Percentiles rank a stretch among this genome's conserved stretches.
These are phyloP conservation scores for Magnusiomyces suaveolens DNA, from an alignment of 1,139 yeast genomes.

Conservation along the genomic window DNA sequence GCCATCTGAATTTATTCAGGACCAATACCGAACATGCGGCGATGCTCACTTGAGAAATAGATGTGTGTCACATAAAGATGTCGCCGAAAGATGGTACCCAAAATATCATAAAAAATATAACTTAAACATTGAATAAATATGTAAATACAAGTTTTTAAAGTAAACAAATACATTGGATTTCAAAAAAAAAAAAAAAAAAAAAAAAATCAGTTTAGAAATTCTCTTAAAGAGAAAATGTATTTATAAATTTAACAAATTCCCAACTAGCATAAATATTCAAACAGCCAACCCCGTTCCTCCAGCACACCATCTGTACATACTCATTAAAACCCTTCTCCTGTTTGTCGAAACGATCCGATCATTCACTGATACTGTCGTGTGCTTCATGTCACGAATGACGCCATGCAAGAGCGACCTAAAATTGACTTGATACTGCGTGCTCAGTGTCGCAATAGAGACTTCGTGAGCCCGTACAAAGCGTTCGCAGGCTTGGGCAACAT, in stretches of 20 bases:
- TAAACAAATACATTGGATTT: not conserved
- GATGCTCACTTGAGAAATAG: slow-evolving; percentile 54
- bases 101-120: slow-evolving; percentile 31
- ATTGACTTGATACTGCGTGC: slow-evolving; percentile 29
- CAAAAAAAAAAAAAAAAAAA: not conserved
- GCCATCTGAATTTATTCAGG: slow-evolving; percentile 31
- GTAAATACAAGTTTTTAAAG: not conserved
- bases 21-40: slow-evolving; percentile 37
- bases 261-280: slow-evolving; percentile 6
- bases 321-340: slow-evolving; percentile 25
- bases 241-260: not conserved
- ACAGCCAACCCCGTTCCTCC: slow-evolving; percentile 30
- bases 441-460: slow-evolving; percentile 29
- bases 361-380: slow-evolving; percentile 16
- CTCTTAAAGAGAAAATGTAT: not conserved
- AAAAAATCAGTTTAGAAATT: not conserved
- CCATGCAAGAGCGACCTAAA: slow-evolving; percentile 28
- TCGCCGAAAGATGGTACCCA: slow-evolving; percentile 56
- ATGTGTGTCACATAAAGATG: slow-evolving; percentile 59
- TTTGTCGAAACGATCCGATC: slow-evolving; percentile 19
- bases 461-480: slow-evolving; percentile 30
- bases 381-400: slow-evolving; percentile 18
- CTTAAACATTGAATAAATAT: not conserved
- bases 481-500: slow-evolving; percentile 29
- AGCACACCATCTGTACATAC: slow-evolving; percentile 27